These are phyloP conservation scores for Luvunga scandens DNA, from an alignment of 345 rosid species.

Conservation along the genomic window DNA sequence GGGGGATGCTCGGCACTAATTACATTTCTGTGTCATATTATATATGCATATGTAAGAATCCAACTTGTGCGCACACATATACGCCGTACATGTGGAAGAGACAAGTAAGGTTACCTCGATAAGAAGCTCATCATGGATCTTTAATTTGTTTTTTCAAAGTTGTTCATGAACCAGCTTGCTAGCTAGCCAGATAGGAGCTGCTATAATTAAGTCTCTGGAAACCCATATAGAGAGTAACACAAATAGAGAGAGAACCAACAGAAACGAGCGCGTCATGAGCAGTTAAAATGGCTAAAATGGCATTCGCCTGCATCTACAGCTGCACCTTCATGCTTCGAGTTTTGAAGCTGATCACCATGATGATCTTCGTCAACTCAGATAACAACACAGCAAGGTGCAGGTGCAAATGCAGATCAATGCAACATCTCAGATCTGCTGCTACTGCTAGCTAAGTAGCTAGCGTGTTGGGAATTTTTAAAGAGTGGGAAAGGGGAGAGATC, in stretches of 20 bases:
- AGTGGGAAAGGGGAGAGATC: too few relatives aligned
- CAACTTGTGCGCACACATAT: background rate
- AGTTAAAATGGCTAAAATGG: slow-evolving; percentile 31
- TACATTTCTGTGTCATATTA: too few relatives aligned
- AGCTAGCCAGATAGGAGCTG: too few relatives aligned
- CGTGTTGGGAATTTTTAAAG: too few relatives aligned
- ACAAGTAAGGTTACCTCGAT: background rate
- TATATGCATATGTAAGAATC: background rate
- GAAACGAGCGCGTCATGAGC: too few relatives aligned
- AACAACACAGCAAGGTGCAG: slow-evolving; percentile 40
- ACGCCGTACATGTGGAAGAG: background rate
- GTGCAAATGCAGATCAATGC: slow-evolving; percentile 71
- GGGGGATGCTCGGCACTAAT: too few relatives aligned
- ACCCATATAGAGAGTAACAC: background rate
- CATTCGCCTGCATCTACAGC: slow-evolving; percentile 50
- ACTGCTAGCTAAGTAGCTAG: too few relatives aligned
- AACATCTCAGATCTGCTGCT: slow-evolving; percentile 26
- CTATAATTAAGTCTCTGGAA: background rate
- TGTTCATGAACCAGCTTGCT: background rate
- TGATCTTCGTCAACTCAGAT: too few relatives aligned
- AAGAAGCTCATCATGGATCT: background rate
- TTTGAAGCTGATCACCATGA: too few relatives aligned
- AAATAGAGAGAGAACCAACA: too few relatives aligned
- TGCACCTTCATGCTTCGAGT: slow-evolving; percentile 36
- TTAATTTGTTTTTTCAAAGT: background rate